Base-by-base conservation (phyloP, 192 early-diverging fungal genomes). In the Entomortierella chlamydospora region DNA sequence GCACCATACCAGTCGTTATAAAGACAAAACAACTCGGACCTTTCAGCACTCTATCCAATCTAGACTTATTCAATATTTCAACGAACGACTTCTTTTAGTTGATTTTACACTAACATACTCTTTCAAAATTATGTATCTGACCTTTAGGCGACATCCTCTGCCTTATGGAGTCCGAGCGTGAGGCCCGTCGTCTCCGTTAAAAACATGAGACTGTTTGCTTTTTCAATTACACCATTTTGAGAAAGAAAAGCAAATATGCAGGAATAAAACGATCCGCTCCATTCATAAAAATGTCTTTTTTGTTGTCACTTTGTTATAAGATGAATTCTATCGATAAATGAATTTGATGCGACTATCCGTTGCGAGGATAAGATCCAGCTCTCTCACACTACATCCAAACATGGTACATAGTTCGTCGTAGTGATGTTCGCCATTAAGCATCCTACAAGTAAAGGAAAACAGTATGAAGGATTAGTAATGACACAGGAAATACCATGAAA, bases 121-220 rank as follows among this genome's bases (percentile, higher is more conserved):
- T 43, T 13, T 45, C n/a, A n/a, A n/a, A n/a, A n/a, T 51, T 34
- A 28, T 37, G 5, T 10, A 7, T 37, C 10, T 7, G 10, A 4
- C 10, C 4, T 37, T 37, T 79, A 79, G 92, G 94, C 89, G 96
- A 97, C 84, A 92, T 98, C 77, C 87, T 98, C 81, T 94, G 95
- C 86, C 93, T 99, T 64, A 91, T 98, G 84, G 98, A 99, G 87
- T 97, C 97, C 65, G 98, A 99, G 88, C 97, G 98, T 91, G 98
- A 99, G 85, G 98, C 98, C 79, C 93, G 97, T 81, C 94, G 97
- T 85, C 95, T 99, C 79, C 93, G 97, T 87, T 99, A 94, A 97
- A 51, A 53, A 56, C 12, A 6, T 55, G 23, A 41, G 60, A 56
- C 61, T 64, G 13, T 8, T 53, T 56, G 28, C 29, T 15, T 37